A percentile compares a stretch with the other conserved stretches of the same genome.
phyloP scores from a whole-genome alignment of 2,329 filamentous ascomycete species.

The Pyrenophora graminea region DNA sequence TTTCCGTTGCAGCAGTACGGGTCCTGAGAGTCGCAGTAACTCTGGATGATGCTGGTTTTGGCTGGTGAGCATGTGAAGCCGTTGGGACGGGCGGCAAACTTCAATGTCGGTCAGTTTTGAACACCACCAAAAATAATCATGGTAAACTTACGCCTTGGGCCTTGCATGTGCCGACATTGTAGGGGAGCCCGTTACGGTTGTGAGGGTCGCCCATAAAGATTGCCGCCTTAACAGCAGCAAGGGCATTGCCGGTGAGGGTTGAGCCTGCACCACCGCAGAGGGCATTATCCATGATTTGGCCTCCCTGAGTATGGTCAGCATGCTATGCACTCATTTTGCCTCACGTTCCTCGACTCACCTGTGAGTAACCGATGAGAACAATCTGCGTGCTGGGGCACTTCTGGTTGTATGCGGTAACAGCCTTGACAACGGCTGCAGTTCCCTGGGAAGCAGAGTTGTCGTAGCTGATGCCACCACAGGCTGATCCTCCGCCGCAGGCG shows the following conservation, averaged over 20 bases:
- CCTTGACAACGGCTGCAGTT: constrained; percentile 61
- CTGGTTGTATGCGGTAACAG: constrained; percentile 62
- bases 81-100: constrained; percentile 65
- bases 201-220: constrained; percentile 70
- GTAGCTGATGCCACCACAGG: constrained; percentile 64
- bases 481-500: constrained; percentile 64
- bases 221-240: constrained; percentile 63
- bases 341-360: constrained; percentile 47
- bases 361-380: constrained; percentile 66
- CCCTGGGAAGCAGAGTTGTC: constrained; percentile 63
- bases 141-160: constrained; percentile 60
- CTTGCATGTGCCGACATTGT: constrained; percentile 64
- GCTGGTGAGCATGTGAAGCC: constrained; percentile 62
- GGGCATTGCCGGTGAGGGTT: constrained; percentile 54
- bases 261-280: constrained; percentile 60
- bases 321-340: background rate
- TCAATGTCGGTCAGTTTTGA: constrained; percentile 6
- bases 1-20: constrained; percentile 70
- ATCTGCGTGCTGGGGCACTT: constrained; percentile 62
- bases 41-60: constrained; percentile 60
- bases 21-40: constrained; percentile 67
- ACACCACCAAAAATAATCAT: background rate
- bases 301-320: constrained; percentile 52
- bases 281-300: constrained; percentile 66
- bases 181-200: constrained; percentile 59